Base-by-base conservation (phyloP, 2,329 filamentous ascomycete genomes). In the Colletotrichum incanum region DNA sequence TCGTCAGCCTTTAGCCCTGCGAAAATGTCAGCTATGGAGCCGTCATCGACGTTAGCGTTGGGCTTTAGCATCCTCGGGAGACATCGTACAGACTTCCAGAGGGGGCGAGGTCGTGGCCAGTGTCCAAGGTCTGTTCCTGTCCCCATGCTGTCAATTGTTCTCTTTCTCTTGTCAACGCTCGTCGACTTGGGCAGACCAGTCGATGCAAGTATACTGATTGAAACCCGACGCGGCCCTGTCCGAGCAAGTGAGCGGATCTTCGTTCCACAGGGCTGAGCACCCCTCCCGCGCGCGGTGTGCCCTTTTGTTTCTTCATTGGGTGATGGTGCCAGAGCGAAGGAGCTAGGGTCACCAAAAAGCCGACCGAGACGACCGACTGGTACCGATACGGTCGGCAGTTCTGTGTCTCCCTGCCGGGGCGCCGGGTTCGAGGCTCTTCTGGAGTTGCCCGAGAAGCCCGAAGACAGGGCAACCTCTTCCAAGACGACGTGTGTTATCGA, bases 391-490 rank as follows among this genome's bases (percentile, higher is more conserved):
- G 50, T n/a, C 34, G 20, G 61, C 28, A 5, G 26, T 39, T 23
- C 31, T 43, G 18, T 39, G n/a, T 31, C 28, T 50, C 37, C 65
- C 58, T 59, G 43, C 58, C 65, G 69, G 58, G 45, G 45, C 45
- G 60, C 60, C 45, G 60, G 60, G 34, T 52, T 28, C 45, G 26
- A 72, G 50, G 26, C n/a, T 47, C 31, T 39, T 34, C 20, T 43
- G 31, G 56, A 52, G 68, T 59, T 72, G 65, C 37, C 69, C 69
- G 69, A 69, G 26, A 43, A 16, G 52, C 47, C n/a, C 65, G 39
- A 60, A 23, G 18, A 14, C n/a, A 55, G 37, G 39, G 37, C 12
- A 55, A 45, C n/a, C 50, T 43, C 52, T 56, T 28, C 31, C 31
- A 43, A 49, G 20, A 18, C 56, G 50, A 68, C 26, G 43, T 59